Evolutionary conservation across 257 asterid species (phyloP), one percentile per base, ranked within the genome.

Genomic region (Solanum bulbocastanum): DNA sequence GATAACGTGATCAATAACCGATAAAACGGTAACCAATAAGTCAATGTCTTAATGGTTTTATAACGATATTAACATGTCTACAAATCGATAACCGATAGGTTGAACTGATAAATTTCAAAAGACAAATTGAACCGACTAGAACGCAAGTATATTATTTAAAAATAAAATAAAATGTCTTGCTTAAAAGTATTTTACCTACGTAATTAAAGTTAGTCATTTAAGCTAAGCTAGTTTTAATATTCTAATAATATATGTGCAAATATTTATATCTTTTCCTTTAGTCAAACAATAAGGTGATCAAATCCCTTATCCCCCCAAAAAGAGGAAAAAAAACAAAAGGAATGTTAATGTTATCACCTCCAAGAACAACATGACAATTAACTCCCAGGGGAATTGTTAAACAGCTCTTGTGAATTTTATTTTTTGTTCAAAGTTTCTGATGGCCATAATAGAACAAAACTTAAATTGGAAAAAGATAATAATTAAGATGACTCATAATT

Each of bases 281-380:
- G 87, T 84, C 87, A 84, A 37, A 32, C 39, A 62, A 62, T 84
- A 84, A 37, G 87, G 60, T 62, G 76, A 84, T 62, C 87, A 35
- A 84, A 84, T 58, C 76, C 60, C 56, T 62, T 84, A 37, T 36
- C 22, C 56, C n/a, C 23, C 8, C 42, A 4, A 62, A 13, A 7
- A 4, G 4, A 1, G 10, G 0, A 6, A 2, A 33, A 16, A 6
- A 6, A 4, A 3, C 8, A 18, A 0, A 36, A 60, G 39, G 25
- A 33, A 36, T 18, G 72, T 22, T 46, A 84, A 58, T 60, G 37
- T 14, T 27, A 60, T 62, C 52, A 60, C 23, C 35, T 84, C 87
- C 76, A 13, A 36, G 56, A 33, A 84, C 87, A 60, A 84, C 87
- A 62, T 33, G 46, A 35, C 76, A 84, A 62, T 18, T 44, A 84